A percentile compares a stretch with the other conserved stretches of the same genome.
phyloP scores from a whole-genome alignment of 108 stramenopile species.

The Bacterosira constricta region DNA sequence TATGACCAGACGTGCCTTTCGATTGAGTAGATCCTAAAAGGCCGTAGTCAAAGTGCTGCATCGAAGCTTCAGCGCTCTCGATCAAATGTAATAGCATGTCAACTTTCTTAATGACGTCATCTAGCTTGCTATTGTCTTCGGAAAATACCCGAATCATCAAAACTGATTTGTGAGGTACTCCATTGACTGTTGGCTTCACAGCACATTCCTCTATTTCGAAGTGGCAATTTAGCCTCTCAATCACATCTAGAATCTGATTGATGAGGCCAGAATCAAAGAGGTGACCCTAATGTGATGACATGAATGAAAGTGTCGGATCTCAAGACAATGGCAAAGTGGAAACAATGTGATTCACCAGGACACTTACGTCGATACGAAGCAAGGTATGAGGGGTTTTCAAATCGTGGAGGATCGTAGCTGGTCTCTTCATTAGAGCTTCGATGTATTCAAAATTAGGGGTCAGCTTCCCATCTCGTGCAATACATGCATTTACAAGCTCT shows the following conservation, averaged over 20 bases:
- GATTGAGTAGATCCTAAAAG: background rate
- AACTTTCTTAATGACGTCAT: conserved; percentile 51
- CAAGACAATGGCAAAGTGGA: background rate
- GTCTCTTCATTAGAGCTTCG: conserved; percentile 41
- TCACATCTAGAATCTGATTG: conserved; percentile 78
- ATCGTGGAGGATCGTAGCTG: conserved; percentile 2
- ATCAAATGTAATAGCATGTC: conserved; percentile 49
- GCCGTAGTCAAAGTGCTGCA: conserved; percentile 47
- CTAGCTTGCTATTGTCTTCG: conserved; percentile 41
- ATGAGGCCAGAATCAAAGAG: conserved; percentile 87
- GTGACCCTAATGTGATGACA: conserved; percentile 18
- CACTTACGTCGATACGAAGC: conserved; percentile 30
- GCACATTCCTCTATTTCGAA: conserved; percentile 67
- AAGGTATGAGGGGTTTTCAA: conserved; percentile 26
- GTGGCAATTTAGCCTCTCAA: conserved; percentile 64
- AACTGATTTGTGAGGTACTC: conserved; percentile 37
- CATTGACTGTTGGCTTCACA: conserved; percentile 42
- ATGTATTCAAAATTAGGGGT: conserved; percentile 60
- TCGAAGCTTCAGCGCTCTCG: conserved; percentile 58
- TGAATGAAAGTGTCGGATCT: background rate
- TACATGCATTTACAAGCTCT: conserved; percentile 57
- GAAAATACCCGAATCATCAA: conserved; percentile 51
- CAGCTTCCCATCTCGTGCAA: conserved; percentile 46
- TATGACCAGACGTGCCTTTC: background rate
- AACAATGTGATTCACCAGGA: background rate